Base-by-base conservation (phyloP, 2,329 filamentous ascomycete species). In the Simplicillium sp. region DNA sequence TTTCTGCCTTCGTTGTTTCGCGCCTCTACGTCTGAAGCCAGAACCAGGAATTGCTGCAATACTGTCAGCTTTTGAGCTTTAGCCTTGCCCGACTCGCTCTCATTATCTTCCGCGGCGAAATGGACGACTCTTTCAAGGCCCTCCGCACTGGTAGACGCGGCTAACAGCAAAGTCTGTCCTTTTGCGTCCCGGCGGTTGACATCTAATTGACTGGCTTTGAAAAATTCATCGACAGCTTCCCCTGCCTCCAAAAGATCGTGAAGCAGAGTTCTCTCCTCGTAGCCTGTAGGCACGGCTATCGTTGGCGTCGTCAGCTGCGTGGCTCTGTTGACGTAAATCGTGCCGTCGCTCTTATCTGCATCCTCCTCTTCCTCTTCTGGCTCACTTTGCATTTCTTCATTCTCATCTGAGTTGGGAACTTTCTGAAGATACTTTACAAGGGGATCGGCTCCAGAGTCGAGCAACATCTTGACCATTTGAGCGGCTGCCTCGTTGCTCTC, bases 181-280 rank as follows among this genome's bases (percentile, higher is more conserved):
- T 28, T 29, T 3, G 36, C 20, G 33, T 42, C 40, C 12, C 16
- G 32, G 16, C 36, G 20, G 6, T 15, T 16, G 3, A 33, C 7
- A 8, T 42, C 15, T 4, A 42, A 25, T 6, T 15, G n/a, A n/a
- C 25, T 3, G 31, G 25, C 9, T 38, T 32, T 4, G 32, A 15
- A 20, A 42, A 20, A 18, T 20, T 34, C 14, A 35, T 42, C 14
- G 16, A 35, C 15, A 34, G 28, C 33, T 32, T 38, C 3, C 36
- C 40, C 7, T 32, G 13, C 11, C 36, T 36, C 15, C 9, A 42
- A 25, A 13, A 42, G 36, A 28, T 38, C 40, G 16, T 42, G 40
- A 12, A 42, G 25, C 13, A 42, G 25, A 3, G 28, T 34, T 13
- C 40, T 35, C 25, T 39, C 20, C 20, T 25, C 20, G 9, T 25